Base-by-base conservation (phyloP, 805 yeast genomes). In the Limtongia smithiae region DNA sequence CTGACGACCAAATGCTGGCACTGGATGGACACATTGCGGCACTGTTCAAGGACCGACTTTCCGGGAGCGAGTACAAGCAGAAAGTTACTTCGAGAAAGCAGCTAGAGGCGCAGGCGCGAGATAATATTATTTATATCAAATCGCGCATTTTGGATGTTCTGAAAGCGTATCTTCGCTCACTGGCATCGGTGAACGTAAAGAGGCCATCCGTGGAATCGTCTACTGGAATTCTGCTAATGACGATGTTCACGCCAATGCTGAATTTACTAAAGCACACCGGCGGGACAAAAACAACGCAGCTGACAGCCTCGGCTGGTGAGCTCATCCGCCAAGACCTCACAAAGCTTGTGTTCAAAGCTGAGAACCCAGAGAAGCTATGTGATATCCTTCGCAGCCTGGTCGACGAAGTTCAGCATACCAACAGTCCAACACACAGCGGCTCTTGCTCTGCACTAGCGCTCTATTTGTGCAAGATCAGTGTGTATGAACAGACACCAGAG, bases 1-100 rank as follows among this genome's bases (percentile, higher is more conserved):
- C 42, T 28, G 59, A 55, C 34, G 58, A 49, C 17, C 58, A 55
- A 36, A 49, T 52, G 57, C 41, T 52, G 15, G 57, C 54, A 7
- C 37, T 52, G 17, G 57, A 52, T 28, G 42, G 24, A 4, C 41
- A 40, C 14, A 36, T 52, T 28, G 44, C 54, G 6, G 41, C 44
- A 3, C 41, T 52, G 50, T 52, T 52, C 39, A 46, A 49, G 22
- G 41, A 41, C 15, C 47, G 57, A 1, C 46, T 49, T 4, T 21
- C 41, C 8, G 38, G 41, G 4, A 20, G 45, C n/a, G 38, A 38
- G 12, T 21, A 27, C 18, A 43, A 48, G 40, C 38, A 45, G 30
- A 37, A 25, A 12, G 31, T 43, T 11, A 37, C 39, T 14, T 34
- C 51, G 3, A 33, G 37, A 25, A 51, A 47, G 41, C 39, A 39